Conservation (phyloP, 2,329 filamentous ascomycete genomes). For the Apiospora pterosperma region DNA sequence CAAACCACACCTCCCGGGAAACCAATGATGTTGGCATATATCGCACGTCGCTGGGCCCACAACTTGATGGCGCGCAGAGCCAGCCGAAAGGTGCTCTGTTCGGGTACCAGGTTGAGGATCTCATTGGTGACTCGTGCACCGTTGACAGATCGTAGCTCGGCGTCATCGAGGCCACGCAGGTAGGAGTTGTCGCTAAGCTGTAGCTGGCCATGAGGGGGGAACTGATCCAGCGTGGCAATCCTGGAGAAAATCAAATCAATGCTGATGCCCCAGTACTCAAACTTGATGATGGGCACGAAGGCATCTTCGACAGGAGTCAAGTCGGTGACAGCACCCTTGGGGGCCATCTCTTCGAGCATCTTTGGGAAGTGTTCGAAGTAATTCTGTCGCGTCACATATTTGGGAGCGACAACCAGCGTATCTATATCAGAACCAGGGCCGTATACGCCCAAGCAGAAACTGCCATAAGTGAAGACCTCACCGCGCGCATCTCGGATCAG, state of each 20-base stretch:
- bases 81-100: constrained; percentile 83
- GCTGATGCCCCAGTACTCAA: constrained; percentile 85
- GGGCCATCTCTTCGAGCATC: constrained; percentile 72
- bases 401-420: constrained; percentile 87
- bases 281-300: constrained; percentile 96
- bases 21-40: constrained; percentile 95
- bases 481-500: constrained; percentile 82
- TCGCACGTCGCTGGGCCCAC: constrained; percentile 88
- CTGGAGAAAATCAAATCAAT: constrained; percentile 92
- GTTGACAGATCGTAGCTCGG: constrained; percentile 84
- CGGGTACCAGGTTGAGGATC: constrained; percentile 83
- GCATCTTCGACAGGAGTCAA: constrained; percentile 84
- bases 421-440: constrained; percentile 97
- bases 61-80: constrained; percentile 91
- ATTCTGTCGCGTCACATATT: constrained; percentile 82
- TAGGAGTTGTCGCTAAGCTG: constrained; percentile 80
- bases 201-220: constrained; percentile 65
- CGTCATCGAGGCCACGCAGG: constrained; percentile 80
- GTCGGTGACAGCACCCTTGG: constrained; percentile 76
- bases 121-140: constrained; percentile 93
- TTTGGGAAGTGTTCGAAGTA: constrained; percentile 90
- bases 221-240: constrained; percentile 65
- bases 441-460: constrained; percentile 90
- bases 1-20: constrained; percentile 96
- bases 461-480: constrained; percentile 94